phyloP scores from a whole-genome alignment of 148 eudicot genomes.

The Camellia lanceoleosa region DNA sequence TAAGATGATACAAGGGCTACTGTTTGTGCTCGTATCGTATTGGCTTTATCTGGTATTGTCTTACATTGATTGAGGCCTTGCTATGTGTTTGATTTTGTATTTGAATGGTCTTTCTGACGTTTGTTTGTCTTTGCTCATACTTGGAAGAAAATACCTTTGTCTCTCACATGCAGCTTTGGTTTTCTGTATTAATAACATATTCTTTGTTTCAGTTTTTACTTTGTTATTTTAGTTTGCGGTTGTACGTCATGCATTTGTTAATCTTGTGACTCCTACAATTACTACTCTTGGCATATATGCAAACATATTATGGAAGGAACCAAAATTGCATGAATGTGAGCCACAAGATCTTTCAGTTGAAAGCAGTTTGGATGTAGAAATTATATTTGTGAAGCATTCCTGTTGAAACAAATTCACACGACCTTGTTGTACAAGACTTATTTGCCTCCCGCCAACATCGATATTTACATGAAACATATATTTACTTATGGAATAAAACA shows the following conservation, averaged over 20 bases:
- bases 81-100: neutral
- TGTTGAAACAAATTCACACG: neutral
- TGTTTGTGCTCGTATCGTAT: neutral
- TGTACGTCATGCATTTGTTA: neutral
- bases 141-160: neutral
- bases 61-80: neutral
- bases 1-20: constrained; percentile 13
- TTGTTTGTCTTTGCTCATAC: neutral
- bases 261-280: neutral
- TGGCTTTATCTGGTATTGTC: neutral
- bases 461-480: neutral
- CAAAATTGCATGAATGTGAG: neutral
- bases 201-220: neutral
- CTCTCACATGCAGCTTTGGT: neutral
- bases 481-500: no score
- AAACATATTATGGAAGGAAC: neutral
- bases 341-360: neutral
- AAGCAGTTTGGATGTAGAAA: neutral
- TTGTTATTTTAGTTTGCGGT: neutral
- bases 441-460: neutral
- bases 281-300: neutral
- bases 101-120: neutral
- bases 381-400: neutral
- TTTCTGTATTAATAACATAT: no score
- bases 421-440: constrained; percentile 7